These are phyloP conservation scores for Sugiyamaella pinicola DNA, from an alignment of 1,139 yeast species.

Conservation along the genomic window DNA sequence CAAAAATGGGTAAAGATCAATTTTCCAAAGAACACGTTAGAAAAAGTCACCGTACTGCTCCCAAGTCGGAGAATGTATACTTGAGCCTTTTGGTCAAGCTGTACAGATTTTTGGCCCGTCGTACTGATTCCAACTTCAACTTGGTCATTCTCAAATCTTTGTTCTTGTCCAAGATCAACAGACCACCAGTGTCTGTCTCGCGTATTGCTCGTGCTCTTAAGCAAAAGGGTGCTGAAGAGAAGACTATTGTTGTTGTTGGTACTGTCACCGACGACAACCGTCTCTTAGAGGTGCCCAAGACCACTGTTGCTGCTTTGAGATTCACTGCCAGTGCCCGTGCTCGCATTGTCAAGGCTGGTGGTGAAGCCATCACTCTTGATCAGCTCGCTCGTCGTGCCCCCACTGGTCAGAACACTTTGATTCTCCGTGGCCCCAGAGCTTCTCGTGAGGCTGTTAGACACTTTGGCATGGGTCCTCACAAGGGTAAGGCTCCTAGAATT, in stretches of 20 bases:
- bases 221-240: slow-evolving; percentile 83
- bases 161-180: slow-evolving; percentile 97
- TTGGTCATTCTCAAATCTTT: slow-evolving; percentile 91
- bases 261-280: slow-evolving; percentile 99
- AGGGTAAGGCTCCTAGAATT: slow-evolving; percentile 99
- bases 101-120: slow-evolving; percentile 99
- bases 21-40: slow-evolving; percentile 94
- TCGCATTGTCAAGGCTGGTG: slow-evolving; percentile 96
- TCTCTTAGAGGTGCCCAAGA: slow-evolving; percentile 90
- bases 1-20: slow-evolving; percentile 95
- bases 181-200: slow-evolving; percentile 98
- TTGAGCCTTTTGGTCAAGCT: slow-evolving; percentile 95
- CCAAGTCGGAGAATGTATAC: slow-evolving; percentile 99
- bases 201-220: slow-evolving; percentile 83
- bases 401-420: slow-evolving; percentile 97
- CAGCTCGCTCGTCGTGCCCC: slow-evolving; percentile 99
- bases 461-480: slow-evolving; percentile 99
- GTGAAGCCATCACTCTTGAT: slow-evolving; percentile 99
- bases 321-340: slow-evolving; percentile 99
- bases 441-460: slow-evolving; percentile 99
- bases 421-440: slow-evolving; percentile 98
- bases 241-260: slow-evolving; percentile 98
- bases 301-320: slow-evolving; percentile 98
- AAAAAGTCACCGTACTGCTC: slow-evolving; percentile 97
- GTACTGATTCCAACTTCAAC: slow-evolving; percentile 98